Evolutionary conservation across 805 yeast genomes (phyloP), one percentile per base, ranked within the genome.

Genomic region (Henningerozyma blattae): DNA sequence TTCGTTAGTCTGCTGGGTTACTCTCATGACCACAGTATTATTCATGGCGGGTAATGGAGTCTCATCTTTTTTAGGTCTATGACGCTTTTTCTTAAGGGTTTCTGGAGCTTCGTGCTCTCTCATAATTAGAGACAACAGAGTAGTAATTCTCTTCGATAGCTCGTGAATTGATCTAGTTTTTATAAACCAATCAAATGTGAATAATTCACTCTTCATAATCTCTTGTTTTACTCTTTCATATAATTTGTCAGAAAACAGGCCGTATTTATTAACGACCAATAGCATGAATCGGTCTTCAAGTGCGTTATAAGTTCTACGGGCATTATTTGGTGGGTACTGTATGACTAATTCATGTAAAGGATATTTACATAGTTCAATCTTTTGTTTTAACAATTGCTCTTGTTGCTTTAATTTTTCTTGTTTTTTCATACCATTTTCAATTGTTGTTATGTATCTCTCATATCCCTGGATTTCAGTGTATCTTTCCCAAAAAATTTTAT

Each of bases 251-350:
- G 71, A 61, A 46, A 70, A 62, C 18, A 81, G 52, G 0, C 94
- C 94, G 43, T 70, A 65, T 44, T 76, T 76, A 52, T 77, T 65
- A 1, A 77, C 78, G 35, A 72, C 68, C 19, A 68, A 45, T 32
- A 82, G 49, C 18, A 82, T 59, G 44, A 75, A 82, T 34, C 83
- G 64, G 48, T 82, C 94, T 48, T 82, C 93, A 0, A 67, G 53
- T 22, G 72, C 70, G 7, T 82, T 73, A 46, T 78, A 82, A 7
- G 79, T 67, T 44, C 86, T 61, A 47, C 81, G 79, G 10, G 91
- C 79, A 50, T 79, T 81, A 49, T 80, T 81, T n/a, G 87, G 87
- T 0, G 91, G 89, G 39, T 79, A 82, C 35, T 72, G 79, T 17
- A 82, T 75, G 4, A 57, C 58, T 54, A 82, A 57, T 28, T 77